Evolutionary conservation across 2,329 filamentous ascomycete genomes (phyloP), one percentile per base, ranked within the genome.

Genomic region (Pyrenochaeta sp.): DNA sequence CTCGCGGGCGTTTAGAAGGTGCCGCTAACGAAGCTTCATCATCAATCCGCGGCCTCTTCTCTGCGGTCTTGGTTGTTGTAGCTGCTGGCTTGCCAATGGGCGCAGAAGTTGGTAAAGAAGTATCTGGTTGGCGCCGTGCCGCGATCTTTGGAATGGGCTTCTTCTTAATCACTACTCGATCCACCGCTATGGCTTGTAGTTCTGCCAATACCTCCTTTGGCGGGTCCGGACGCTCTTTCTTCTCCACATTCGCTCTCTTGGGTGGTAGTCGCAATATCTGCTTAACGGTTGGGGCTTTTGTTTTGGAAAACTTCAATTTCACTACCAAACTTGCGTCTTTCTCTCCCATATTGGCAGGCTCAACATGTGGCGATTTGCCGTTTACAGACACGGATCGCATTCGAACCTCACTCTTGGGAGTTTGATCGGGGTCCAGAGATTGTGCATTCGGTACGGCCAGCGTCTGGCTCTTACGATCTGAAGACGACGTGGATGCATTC

Each of bases 281-380:
- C 27, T 80, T 77, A 29, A 85, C 76, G n/a, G 78, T 77, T 48
- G 78, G 78, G 36, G 74, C 72, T 62, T 81, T 80, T 35, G 77
- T 68, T 62, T 79, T 83, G 14, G 81, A 80, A 62, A 83, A 85
- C 54, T 78, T 83, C 35, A 85, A 66, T 56, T 76, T 82, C 21
- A 83, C 78, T 39, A 83, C 71, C 31, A 81, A 72, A 20, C 54
- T 67, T 2, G 60, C 33, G 7, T 60, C 53, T 14, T 49, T 27
- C 31, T 61, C 51, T 17, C 66, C 58, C 18, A 32, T 51, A 33
- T 41, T 55, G 37, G 57, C 35, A 30, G 60, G 40, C 36, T 58
- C 53, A 37, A 46, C 42, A 40, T 46, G 60, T 29, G 72, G 67
- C 27, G 67, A 64, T 37, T 69, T 72, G 23, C 58, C 65, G 36